A percentile compares a stretch with the other conserved stretches of the same genome.
phyloP scores from a whole-genome alignment of 2,329 filamentous ascomycete genomes.

The Aschersonia sp. region DNA sequence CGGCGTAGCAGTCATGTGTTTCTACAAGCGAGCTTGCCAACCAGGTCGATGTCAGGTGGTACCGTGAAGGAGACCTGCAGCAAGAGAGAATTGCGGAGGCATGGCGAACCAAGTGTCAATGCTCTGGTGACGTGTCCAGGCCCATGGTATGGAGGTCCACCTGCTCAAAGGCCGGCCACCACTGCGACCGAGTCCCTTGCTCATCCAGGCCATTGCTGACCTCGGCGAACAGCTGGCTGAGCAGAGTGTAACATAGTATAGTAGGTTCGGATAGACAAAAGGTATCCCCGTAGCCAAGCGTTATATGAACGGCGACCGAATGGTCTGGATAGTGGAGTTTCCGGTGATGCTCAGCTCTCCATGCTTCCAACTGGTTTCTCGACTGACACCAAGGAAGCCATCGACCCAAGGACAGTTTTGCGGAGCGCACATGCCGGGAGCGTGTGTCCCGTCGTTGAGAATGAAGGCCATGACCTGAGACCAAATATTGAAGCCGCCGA shows the following conservation, averaged over 20 bases:
- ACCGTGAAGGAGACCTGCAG: too few species aligned
- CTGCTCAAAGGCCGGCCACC: constrained; percentile 12
- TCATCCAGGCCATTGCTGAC: constrained; percentile 13
- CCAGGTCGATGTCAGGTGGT: constrained; percentile 10
- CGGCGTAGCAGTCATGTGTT: constrained; percentile 13
- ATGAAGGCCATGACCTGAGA: constrained; percentile 24
- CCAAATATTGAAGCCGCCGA: constrained; percentile 28
- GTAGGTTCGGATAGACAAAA: constrained; percentile 25
- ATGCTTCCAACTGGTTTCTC: constrained; percentile 15
- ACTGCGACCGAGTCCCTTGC: constrained; percentile 13
- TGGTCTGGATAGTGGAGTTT: constrained; percentile 21
- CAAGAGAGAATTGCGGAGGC: too few species aligned
- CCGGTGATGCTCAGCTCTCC: constrained; percentile 19
- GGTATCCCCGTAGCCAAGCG: constrained; percentile 24
- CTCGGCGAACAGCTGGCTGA: constrained; percentile 11
- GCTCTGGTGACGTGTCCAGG: neutral
- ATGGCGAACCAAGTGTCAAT: too few species aligned
- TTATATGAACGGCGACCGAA: constrained; percentile 22
- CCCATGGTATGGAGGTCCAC: constrained; percentile 5
- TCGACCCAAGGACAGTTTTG: constrained; percentile 25
- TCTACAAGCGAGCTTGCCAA: constrained; percentile 9
- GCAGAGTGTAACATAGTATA: constrained; percentile 22
- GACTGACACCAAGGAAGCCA: constrained; percentile 18
- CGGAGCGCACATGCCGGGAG: constrained; percentile 21
- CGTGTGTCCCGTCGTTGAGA: constrained; percentile 25